phyloP scores from a whole-genome alignment of 495 filamentous ascomycete species.

The Neurospora sp. region DNA sequence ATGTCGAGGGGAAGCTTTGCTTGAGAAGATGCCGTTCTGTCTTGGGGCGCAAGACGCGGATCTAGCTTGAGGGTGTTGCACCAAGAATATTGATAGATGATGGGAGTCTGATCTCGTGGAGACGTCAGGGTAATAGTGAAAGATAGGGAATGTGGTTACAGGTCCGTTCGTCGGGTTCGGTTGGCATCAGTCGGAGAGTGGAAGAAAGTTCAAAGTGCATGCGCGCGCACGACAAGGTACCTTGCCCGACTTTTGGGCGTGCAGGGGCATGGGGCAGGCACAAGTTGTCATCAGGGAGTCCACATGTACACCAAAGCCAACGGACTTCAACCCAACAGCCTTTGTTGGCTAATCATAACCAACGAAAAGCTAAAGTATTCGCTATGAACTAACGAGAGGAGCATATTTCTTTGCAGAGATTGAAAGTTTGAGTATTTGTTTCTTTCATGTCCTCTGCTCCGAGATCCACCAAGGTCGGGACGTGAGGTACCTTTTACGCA shows the following conservation, averaged over 20 bases:
- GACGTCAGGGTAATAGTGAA: neutral
- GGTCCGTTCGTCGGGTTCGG: neutral
- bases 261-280: neutral
- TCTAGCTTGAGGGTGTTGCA: neutral
- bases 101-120: neutral
- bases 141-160: neutral
- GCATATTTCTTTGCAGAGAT: too few species aligned
- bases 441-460: too few species aligned
- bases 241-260: neutral
- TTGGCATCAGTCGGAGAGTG: neutral
- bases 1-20: neutral
- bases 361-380: too few species aligned
- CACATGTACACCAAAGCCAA: neutral
- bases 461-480: too few species aligned
- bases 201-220: neutral
- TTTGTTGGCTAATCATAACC: neutral
- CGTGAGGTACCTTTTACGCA: neutral
- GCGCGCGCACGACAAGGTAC: neutral
- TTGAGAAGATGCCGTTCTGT: neutral
- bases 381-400: too few species aligned
- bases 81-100: neutral
- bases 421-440: too few species aligned
- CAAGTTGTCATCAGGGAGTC: neutral
- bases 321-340: neutral
- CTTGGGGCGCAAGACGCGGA: neutral